phyloP scores from a whole-genome alignment of 176 grass and related monocot species.

The Hordeum vulgare region MorexV3_pseudomolecules_assembly NC_058522.1:455959629-455960128 shows the following conservation, averaged over 20 bases:
- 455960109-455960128: neutral
- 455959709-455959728: neutral
- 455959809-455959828: neutral
- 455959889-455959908: conserved; percentile 40
- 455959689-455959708: neutral
- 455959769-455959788: neutral
- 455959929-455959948: conserved; percentile 27
- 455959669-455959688: neutral
- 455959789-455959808: neutral
- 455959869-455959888: neutral
- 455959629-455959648: too few species aligned
- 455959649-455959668: neutral
- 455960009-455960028: too few species aligned
- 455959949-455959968: conserved; percentile 27
- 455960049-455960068: too few species aligned
- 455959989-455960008: too few species aligned
- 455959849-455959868: conserved; percentile 9
- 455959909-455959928: conserved; percentile 30
- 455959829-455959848: conserved; percentile 1
- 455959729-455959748: neutral
- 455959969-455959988: neutral
- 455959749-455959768: neutral
- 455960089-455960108: too few species aligned
- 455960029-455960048: too few species aligned
- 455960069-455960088: too few species aligned